A percentile compares a stretch with the other conserved stretches of the same genome.
Conservation (phyloP, 345 rosid genomes). For the Gossypium herbaceum region DNA sequence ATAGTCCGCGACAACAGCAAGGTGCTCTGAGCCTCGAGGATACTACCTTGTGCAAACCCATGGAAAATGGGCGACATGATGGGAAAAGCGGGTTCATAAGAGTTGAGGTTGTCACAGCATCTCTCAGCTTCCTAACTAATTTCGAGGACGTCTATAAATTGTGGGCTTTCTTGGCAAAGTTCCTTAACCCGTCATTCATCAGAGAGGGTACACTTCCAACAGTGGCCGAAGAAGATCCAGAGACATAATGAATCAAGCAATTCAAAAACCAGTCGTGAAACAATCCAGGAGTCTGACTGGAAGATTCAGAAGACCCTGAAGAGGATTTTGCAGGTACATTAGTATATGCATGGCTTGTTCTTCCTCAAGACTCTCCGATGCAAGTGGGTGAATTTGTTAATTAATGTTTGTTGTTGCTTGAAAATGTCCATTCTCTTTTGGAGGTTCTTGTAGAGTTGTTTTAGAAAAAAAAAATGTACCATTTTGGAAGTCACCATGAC, state of each 20-base stretch:
- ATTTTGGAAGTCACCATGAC: constrained; percentile 22
- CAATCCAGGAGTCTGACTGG: constrained; percentile 31
- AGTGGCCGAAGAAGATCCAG: constrained; percentile 59
- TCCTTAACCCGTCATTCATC: constrained; percentile 66
- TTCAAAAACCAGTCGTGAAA: background rate
- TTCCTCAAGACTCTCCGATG: constrained; percentile 31
- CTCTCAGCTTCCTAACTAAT: constrained; percentile 89
- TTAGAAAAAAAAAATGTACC: constrained; percentile 34
- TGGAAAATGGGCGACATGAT: constrained; percentile 57
- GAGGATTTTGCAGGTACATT: constrained; percentile 5
- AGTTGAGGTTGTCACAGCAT: constrained; percentile 95
- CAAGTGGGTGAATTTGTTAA: constrained; percentile 46
- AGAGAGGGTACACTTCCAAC: constrained; percentile 72
- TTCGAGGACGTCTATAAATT: constrained; percentile 92
- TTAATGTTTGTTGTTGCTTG: constrained; percentile 46
- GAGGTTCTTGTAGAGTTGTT: constrained; percentile 44
- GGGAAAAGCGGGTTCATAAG: constrained; percentile 64
- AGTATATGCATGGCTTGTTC: constrained; percentile 24
- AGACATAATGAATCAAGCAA: constrained; percentile 29
- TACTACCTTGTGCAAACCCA: constrained; percentile 60
- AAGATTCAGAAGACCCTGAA: constrained; percentile 25
- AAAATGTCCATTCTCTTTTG: constrained; percentile 15
- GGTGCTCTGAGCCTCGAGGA: constrained; percentile 51
- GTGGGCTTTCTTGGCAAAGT: constrained; percentile 88
- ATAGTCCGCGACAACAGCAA: constrained; percentile 45